phyloP scores from a whole-genome alignment of 768 basidiomycete species.

The Tulasnella sp. region DNA sequence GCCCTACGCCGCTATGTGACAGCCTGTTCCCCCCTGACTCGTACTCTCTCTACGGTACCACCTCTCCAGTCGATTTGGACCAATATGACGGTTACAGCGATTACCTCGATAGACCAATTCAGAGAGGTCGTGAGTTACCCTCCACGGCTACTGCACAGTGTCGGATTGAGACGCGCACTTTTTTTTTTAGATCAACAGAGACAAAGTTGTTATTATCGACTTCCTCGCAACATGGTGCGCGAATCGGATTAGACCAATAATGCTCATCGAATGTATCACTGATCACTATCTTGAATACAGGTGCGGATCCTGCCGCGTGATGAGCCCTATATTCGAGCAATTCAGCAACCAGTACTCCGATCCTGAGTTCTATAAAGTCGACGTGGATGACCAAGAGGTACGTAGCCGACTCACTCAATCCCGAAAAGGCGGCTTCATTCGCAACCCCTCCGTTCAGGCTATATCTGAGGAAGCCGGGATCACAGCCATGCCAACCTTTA shows the following conservation, averaged over 20 bases:
- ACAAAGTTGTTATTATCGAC: neutral
- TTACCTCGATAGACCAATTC: too few relatives aligned
- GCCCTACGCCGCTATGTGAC: too few relatives aligned
- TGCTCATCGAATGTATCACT: neutral
- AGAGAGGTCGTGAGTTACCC: neutral
- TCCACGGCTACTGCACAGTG: neutral
- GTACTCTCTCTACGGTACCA: too few relatives aligned
- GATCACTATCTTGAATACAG: neutral
- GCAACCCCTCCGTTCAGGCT: neutral
- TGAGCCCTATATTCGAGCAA: conserved; percentile 6
- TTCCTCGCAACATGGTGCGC: neutral
- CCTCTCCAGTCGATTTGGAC: too few relatives aligned
- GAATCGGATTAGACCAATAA: neutral
- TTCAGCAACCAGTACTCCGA: neutral
- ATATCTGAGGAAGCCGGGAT: neutral
- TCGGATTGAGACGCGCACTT: neutral
- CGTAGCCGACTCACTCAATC: neutral
- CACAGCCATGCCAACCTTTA: neutral
- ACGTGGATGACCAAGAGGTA: neutral
- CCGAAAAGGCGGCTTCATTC: neutral
- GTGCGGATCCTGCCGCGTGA: conserved; percentile 16
- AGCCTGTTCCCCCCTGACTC: too few relatives aligned
- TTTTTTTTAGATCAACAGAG: neutral
- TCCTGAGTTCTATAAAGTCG: neutral
- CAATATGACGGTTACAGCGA: too few relatives aligned